Evolutionary conservation across 495 filamentous ascomycete species (phyloP).

Genomic region (Margaritispora aquatica): DNA sequence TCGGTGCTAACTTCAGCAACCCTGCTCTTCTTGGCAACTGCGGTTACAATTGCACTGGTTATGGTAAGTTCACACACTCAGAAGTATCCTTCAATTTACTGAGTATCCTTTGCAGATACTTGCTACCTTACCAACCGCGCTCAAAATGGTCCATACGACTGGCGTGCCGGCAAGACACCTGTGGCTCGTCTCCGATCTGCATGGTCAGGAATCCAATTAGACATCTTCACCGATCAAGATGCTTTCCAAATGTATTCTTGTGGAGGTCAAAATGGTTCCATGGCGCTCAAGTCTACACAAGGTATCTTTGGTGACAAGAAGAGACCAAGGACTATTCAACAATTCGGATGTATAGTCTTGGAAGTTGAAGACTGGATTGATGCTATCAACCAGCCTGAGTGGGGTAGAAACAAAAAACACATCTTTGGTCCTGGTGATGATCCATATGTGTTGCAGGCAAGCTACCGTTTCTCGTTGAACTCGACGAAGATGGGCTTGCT

Average conservation of each 20-base stretch:
- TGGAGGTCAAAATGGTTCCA: conserved; percentile 61
- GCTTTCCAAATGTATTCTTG: conserved; percentile 77
- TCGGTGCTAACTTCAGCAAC: conserved; percentile 59
- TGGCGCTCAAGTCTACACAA: conserved; percentile 57
- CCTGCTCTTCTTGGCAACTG: conserved; percentile 54
- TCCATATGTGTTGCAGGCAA: conserved; percentile 58
- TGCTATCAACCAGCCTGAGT: conserved; percentile 73
- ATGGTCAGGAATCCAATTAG: conserved; percentile 65
- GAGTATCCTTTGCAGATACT: conserved; percentile 28
- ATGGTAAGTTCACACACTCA: conserved; percentile 62
- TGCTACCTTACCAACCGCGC: conserved; percentile 39
- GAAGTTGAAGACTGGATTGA: conserved; percentile 72
- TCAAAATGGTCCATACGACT: conserved; percentile 51
- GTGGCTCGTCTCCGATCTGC: conserved; percentile 57
- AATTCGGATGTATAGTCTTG: conserved; percentile 70
- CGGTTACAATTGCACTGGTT: conserved; percentile 68
- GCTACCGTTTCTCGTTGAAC: conserved; percentile 48
- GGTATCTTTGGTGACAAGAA: conserved; percentile 37
- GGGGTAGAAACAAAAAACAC: conserved; percentile 57
- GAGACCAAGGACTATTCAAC: conserved; percentile 43
- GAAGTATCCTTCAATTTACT: neutral
- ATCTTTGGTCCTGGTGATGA: conserved; percentile 57
- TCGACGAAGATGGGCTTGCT: conserved; percentile 11
- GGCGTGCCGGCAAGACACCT: conserved; percentile 44
- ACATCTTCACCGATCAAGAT: conserved; percentile 68